Conservation (phyloP, 257 asterid genomes). For the Nicotiana noctiflora region DNA sequence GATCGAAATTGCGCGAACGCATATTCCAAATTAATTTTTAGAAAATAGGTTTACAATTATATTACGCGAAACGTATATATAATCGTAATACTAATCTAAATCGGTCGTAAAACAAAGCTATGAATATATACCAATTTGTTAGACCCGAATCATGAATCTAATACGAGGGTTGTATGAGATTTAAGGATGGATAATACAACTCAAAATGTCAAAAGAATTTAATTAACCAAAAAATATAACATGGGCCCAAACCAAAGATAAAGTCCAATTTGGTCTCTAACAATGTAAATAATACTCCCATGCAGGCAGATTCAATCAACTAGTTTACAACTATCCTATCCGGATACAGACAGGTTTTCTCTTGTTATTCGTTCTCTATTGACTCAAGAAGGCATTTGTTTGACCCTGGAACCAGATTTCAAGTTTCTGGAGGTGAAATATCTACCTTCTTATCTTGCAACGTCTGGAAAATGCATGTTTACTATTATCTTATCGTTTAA, state of each 20-base stretch:
- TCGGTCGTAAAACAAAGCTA: no score
- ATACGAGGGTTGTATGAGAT: no score
- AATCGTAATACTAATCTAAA: no score
- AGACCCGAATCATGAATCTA: no score
- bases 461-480: background rate
- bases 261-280: background rate
- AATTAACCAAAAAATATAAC: no score
- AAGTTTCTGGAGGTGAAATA: constrained; percentile 90
- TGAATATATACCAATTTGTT: no score
- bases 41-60: no score
- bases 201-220: no score
- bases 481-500: background rate
- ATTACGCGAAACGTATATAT: no score
- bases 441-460: background rate
- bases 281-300: background rate
- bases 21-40: no score
- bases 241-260: background rate
- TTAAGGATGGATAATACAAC: no score
- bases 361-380: constrained; percentile 92
- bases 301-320: constrained; percentile 92
- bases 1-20: no score
- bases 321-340: constrained; percentile 92
- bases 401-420: constrained; percentile 82
- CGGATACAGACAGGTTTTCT: constrained; percentile 97
- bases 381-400: constrained; percentile 99